These are phyloP conservation scores for Paraglomus brasilianum DNA, from an alignment of 192 early-diverging fungal genomes.

Conservation along the genomic window DNA sequence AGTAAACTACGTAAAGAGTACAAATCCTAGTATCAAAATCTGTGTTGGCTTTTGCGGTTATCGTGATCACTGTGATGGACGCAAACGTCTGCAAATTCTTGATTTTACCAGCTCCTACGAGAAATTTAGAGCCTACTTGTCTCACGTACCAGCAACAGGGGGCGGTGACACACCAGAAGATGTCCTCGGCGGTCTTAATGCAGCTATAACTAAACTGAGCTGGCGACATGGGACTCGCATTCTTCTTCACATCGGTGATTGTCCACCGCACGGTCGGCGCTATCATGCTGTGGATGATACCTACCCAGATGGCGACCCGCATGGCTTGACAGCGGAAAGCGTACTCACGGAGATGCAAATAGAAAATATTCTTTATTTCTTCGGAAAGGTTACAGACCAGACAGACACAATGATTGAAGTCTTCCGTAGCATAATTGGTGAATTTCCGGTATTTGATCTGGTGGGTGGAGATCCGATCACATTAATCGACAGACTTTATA, in stretches of 20 bases:
- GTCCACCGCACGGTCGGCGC: constrained; percentile 27
- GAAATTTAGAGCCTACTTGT: not conserved
- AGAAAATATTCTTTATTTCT: constrained; percentile 26
- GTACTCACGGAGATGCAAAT: constrained; percentile 19
- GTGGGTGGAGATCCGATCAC: constrained; percentile 13
- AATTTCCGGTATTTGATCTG: constrained; percentile 25
- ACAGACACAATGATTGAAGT: constrained; percentile 26
- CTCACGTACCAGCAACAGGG: constrained; percentile 5
- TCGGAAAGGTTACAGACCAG: constrained; percentile 24
- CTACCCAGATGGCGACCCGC: constrained; percentile 30
- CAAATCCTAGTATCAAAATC: constrained; percentile 24
- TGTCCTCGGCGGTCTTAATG: constrained; percentile 29
- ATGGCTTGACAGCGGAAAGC: constrained; percentile 26
- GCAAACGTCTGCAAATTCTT: not conserved
- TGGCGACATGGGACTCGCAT: constrained; percentile 21
- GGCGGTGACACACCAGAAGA: constrained; percentile 25
- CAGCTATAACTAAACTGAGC: constrained; percentile 11
- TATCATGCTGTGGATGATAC: not conserved
- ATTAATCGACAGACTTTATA: constrained; percentile 17
- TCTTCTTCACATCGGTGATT: constrained; percentile 30
- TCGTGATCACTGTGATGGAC: constrained; percentile 11
- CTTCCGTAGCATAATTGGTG: constrained; percentile 28
- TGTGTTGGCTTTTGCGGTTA: constrained; percentile 27
- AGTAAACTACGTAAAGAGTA: constrained; percentile 2
- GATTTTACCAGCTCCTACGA: constrained; percentile 1